Conservation (phyloP, 306 rosid genomes). For the barrel medic (Medicago truncatula) region DNA sequence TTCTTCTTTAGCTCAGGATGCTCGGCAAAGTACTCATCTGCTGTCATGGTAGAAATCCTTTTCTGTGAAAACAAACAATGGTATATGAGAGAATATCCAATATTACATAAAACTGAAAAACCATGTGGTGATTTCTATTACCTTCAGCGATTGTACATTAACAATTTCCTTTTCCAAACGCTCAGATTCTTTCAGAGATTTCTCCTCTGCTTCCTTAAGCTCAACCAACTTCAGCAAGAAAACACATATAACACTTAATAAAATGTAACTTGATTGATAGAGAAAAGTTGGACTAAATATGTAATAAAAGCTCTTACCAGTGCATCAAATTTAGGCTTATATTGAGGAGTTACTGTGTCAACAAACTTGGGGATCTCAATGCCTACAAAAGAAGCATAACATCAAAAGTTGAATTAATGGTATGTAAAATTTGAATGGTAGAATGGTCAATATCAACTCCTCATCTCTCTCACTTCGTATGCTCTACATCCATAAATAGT, state of each 20-base stretch:
- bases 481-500: neutral
- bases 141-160: conserved; percentile 90
- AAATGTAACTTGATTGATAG: conserved; percentile 5
- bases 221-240: conserved; percentile 71
- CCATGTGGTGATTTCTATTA: conserved; percentile 38
- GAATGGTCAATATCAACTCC: neutral
- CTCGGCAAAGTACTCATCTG: conserved; percentile 88
- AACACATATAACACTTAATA: conserved; percentile 26
- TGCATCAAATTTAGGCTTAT: conserved; percentile 84
- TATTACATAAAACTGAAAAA: conserved; percentile 7
- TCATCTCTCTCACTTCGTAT: neutral
- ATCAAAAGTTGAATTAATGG: conserved; percentile 15
- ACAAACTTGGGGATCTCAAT: conserved; percentile 90
- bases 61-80: conserved; percentile 53
- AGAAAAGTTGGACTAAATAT: neutral
- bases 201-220: conserved; percentile 87
- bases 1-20: conserved; percentile 93
- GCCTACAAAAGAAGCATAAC: conserved; percentile 54
- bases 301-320: conserved; percentile 57
- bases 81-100: conserved; percentile 39
- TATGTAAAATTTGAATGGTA: neutral
- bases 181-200: conserved; percentile 89
- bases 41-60: conserved; percentile 88
- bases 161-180: conserved; percentile 87
- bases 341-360: conserved; percentile 92